Evolutionary conservation across 176 grass and related monocot genomes (phyloP).

Genomic region (Puya raimondii): DNA sequence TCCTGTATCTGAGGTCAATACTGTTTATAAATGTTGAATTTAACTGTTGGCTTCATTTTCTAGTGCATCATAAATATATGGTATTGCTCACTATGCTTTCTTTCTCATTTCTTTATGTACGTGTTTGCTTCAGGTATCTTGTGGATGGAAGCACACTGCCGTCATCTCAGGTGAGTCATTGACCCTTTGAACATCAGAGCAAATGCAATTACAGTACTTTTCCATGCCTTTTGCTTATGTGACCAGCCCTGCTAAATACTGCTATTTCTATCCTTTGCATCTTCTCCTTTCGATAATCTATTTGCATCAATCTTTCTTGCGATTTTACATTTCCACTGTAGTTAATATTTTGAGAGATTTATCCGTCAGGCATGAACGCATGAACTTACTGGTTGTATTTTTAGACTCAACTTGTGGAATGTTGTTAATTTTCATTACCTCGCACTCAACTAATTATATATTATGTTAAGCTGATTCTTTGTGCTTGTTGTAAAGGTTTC

Average conservation of each 20-base stretch:
- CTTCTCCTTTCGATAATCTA: too few relatives aligned
- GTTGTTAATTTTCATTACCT: too few relatives aligned
- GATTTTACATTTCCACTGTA: too few relatives aligned
- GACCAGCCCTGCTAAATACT: neutral
- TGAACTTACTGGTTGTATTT: too few relatives aligned
- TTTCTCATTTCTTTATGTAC: constrained; percentile 20
- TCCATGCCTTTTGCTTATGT: neutral
- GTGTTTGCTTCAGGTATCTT: constrained; percentile 55
- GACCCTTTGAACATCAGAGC: neutral
- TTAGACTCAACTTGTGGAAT: too few relatives aligned
- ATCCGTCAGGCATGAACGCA: too few relatives aligned
- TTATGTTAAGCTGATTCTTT: too few relatives aligned
- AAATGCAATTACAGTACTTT: neutral
- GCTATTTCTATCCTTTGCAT: too few relatives aligned
- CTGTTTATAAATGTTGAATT: neutral
- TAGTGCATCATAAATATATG: neutral
- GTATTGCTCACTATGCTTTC: neutral
- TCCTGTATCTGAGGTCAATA: constrained; percentile 63
- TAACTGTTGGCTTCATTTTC: neutral
- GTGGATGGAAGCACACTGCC: constrained; percentile 99
- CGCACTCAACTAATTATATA: too few relatives aligned
- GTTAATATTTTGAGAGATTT: too few relatives aligned
- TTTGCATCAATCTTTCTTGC: too few relatives aligned
- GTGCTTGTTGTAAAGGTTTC: too few relatives aligned
- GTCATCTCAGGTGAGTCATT: constrained; percentile 68